A percentile compares a stretch with the other conserved stretches of the same genome.
These are phyloP conservation scores for Sutorius australiensis DNA, from an alignment of 768 basidiomycete species.

Conservation along the genomic window DNA sequence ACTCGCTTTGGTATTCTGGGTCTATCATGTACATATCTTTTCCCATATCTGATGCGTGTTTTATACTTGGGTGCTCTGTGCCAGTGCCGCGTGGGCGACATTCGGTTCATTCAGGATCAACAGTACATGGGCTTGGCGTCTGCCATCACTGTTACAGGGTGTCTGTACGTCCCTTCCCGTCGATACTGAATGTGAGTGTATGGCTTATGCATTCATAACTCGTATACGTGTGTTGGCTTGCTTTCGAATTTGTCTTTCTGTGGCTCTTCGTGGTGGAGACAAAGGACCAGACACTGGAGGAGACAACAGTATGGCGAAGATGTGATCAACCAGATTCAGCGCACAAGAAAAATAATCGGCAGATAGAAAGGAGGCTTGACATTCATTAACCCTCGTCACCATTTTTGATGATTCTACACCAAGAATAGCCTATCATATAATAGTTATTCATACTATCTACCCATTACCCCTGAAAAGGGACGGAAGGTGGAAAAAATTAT, in stretches of 20 bases:
- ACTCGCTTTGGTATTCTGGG: constrained; percentile 87
- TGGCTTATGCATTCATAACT: constrained; percentile 2
- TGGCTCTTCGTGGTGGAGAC: constrained; percentile 19
- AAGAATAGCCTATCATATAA: too few species aligned
- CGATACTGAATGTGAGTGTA: neutral
- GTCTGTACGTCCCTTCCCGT: constrained; percentile 32
- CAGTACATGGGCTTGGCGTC: constrained; percentile 75
- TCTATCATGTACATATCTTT: constrained; percentile 56
- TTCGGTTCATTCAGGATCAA: constrained; percentile 73
- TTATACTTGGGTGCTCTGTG: neutral
- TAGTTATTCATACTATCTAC: neutral
- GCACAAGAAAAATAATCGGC: constrained; percentile 7
- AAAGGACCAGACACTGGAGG: constrained; percentile 54
- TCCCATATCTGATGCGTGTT: neutral
- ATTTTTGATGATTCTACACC: neutral
- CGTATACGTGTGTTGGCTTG: constrained; percentile 23
- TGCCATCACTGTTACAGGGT: constrained; percentile 71
- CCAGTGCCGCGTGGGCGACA: constrained; percentile 73
- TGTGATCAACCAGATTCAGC: constrained; percentile 16
- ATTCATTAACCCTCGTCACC: too few species aligned
- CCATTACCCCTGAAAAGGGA: constrained; percentile 6
- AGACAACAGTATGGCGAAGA: constrained; percentile 63
- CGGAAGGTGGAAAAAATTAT: neutral
- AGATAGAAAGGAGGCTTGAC: neutral
- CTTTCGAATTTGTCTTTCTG: constrained; percentile 9